Base-by-base conservation (phyloP, 148 eudicot species). In the Dianthus caryophyllus region DNA sequence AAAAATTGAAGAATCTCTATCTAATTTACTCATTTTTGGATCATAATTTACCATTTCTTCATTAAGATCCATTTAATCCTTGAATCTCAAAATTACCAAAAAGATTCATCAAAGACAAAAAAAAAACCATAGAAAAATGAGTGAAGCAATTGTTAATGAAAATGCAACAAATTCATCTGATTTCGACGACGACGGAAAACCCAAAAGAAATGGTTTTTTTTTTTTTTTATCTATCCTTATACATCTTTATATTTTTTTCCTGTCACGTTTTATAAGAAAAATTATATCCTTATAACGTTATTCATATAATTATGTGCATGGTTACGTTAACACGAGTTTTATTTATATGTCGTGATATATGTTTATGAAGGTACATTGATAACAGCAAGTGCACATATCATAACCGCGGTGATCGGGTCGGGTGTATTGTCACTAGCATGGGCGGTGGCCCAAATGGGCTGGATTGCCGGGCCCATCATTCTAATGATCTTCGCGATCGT, bases 391-490 rank as follows among this genome's bases (percentile, higher is more conserved):
- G 87, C 87, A 0, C 87, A 86, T 51, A 85, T 81, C 30, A 82
- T 86, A 76, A 84, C 90, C 10, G 83, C 85, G 0, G 85, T 84
- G 29, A 77, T 86, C 8, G 90, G 90, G 46, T 81, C 88, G 5
- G 90, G 90, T 14, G 88, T 86, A 15, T 51, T 86, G 60, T 79
- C 90, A 12, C 49, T 86, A 31, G 84, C 90, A 57, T 86, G 90
- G 90, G 87, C 85, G 18, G 77, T 76, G n/a, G 88, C 87, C 48
- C 88, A 86, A 73, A 59, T 86, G 76, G 90, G 90, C 1, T 86
- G 91, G 91, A 76, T 86, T 31, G 81, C 81, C 0, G 91, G 91
- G 22, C 82, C 84, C 27, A 1, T 76, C 14, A 33, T 82, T 17
- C 73, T 86, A 5, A 0, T 74, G 9, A 29, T 65, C 0, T 84